Percentiles rank a stretch among this genome's conserved stretches.
phyloP scores from a whole-genome alignment of 129 eudicot genomes.

The Flaveria sonorensis region DNA sequence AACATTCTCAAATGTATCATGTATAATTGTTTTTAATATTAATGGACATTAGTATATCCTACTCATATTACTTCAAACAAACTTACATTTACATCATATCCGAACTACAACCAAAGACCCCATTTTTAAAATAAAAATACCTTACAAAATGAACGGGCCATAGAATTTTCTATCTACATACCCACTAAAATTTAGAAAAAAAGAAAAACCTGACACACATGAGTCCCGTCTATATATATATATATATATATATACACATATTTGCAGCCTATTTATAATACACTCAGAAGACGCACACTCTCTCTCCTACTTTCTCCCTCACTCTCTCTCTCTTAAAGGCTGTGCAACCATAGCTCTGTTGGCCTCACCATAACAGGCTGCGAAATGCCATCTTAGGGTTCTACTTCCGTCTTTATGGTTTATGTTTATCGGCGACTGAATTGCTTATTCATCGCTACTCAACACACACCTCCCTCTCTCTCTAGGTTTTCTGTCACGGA shows the following conservation, averaged over 20 bases:
- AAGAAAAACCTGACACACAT: neutral
- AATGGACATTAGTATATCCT: too few species aligned
- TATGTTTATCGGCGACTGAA: slow-evolving; percentile 15
- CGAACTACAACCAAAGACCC: too few species aligned
- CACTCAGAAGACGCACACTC: slow-evolving; percentile 18
- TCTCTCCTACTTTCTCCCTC: slow-evolving; percentile 23
- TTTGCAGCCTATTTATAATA: slow-evolving; percentile 28
- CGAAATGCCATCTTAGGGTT: slow-evolving; percentile 38
- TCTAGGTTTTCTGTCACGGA: slow-evolving; percentile 25
- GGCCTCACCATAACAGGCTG: slow-evolving; percentile 21
- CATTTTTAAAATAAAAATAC: too few species aligned
- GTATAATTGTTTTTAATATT: too few species aligned
- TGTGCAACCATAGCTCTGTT: slow-evolving; percentile 28
- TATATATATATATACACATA: neutral
- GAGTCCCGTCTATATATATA: neutral
- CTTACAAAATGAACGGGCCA: too few species aligned
- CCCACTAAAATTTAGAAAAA: neutral
- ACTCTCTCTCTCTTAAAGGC: slow-evolving; percentile 19
- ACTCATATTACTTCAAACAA: too few species aligned
- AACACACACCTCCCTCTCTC: neutral
- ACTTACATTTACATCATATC: too few species aligned
- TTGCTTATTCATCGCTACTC: neutral
- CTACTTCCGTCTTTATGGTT: slow-evolving; percentile 5
- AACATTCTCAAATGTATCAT: too few species aligned
- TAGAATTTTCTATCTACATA: neutral